Conservation (phyloP, 495 filamentous ascomycete species). For the Hypomontagnella submonticulosa region DNA sequence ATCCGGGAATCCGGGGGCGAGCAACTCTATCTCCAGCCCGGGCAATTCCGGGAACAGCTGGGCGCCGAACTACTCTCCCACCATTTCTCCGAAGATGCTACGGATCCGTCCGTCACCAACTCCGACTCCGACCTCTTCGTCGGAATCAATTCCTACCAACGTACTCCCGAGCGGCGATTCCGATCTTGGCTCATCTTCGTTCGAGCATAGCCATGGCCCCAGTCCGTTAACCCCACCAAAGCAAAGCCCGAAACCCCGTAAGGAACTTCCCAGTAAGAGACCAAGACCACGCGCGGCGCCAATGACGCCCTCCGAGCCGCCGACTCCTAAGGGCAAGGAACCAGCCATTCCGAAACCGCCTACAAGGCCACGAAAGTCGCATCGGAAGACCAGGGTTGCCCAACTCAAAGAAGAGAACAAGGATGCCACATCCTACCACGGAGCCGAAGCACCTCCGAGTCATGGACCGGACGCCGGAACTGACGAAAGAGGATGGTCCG, state of each 20-base stretch:
- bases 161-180: conserved; percentile 36
- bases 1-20: conserved; percentile 4
- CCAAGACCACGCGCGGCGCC: conserved; percentile 58
- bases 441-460: background rate
- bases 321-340: conserved; percentile 31
- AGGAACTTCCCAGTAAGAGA: conserved; percentile 48
- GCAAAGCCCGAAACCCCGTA: conserved; percentile 43
- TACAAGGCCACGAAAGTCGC: background rate
- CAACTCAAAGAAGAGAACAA: conserved; percentile 13
- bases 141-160: conserved; percentile 49
- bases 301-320: conserved; percentile 31
- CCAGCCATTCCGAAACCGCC: background rate
- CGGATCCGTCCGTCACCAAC: conserved; percentile 48
- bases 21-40: conserved; percentile 6
- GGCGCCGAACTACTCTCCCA: conserved; percentile 37
- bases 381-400: background rate
- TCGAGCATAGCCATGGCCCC: conserved; percentile 29
- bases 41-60: conserved; percentile 29
- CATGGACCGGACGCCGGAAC: background rate
- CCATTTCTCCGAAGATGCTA: conserved; percentile 54
- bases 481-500: conserved; percentile 34
- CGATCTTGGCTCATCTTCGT: conserved; percentile 27
- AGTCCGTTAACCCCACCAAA: conserved; percentile 22
- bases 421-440: background rate
- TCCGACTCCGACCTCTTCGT: conserved; percentile 47